Conservation (phyloP, 1,139 yeast genomes). For the Yamadazyma membranifaciens region DNA sequence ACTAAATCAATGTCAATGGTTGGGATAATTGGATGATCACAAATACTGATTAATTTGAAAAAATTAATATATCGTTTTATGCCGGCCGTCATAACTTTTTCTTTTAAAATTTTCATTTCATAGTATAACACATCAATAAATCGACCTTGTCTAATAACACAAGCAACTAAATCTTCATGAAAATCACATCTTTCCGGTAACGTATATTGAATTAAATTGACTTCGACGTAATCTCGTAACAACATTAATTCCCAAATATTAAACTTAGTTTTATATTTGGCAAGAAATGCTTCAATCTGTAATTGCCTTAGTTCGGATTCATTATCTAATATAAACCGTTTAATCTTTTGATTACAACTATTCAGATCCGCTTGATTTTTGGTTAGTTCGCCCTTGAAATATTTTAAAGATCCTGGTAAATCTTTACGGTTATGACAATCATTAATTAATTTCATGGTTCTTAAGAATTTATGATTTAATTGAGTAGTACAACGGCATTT, state of each 20-base stretch:
- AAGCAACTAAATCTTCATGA: constrained; percentile 25
- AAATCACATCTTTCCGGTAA: background rate
- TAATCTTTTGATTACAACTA: background rate
- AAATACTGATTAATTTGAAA: constrained; percentile 16
- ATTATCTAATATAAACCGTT: background rate
- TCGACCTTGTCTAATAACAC: constrained; percentile 31
- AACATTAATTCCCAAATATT: constrained; percentile 2
- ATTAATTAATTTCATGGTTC: constrained; percentile 3
- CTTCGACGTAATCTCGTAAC: constrained; percentile 4
- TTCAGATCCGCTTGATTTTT: background rate
- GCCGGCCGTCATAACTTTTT: background rate
- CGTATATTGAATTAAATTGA: constrained; percentile 1
- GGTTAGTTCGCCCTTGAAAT: constrained; percentile 1
- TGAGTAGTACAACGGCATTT: background rate
- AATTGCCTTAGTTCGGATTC: background rate
- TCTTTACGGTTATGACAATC: constrained; percentile 1
- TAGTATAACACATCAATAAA: constrained; percentile 31
- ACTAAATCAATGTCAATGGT: constrained; percentile 40
- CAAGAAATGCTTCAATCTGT: constrained; percentile 1
- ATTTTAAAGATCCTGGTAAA: constrained; percentile 3
- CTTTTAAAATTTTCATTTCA: constrained; percentile 14
- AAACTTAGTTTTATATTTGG: background rate
- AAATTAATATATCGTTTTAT: constrained; percentile 25
- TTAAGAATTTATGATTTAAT: constrained; percentile 2
- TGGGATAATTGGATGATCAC: constrained; percentile 26